These are phyloP conservation scores for Xylaria sp. DNA, from an alignment of 2,329 filamentous ascomycete species.

Conservation along the genomic window DNA sequence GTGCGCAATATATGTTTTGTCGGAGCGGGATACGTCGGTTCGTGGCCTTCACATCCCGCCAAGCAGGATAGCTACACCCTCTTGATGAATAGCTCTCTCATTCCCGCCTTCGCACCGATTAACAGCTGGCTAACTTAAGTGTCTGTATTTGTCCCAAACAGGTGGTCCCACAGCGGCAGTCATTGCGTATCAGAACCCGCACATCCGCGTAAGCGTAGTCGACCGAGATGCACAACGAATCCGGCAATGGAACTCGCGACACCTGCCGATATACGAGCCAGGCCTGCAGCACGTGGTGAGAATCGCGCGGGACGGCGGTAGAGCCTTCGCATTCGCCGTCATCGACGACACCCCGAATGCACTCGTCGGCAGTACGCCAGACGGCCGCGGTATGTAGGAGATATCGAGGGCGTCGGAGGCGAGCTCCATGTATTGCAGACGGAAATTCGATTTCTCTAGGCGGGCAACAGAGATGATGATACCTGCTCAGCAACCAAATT, in stretches of 20 bases:
- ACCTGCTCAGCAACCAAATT: background rate
- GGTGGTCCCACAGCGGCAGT: constrained; percentile 81
- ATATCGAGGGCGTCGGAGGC: background rate
- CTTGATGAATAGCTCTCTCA: background rate
- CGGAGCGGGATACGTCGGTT: constrained; percentile 55
- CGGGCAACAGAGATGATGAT: background rate
- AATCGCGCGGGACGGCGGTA: background rate
- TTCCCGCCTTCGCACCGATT: background rate
- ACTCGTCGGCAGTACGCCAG: too few relatives aligned
- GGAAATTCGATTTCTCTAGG: background rate
- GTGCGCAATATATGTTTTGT: constrained; percentile 55
- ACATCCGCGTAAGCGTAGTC: background rate
- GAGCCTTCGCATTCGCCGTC: too few relatives aligned
- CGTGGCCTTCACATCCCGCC: background rate
- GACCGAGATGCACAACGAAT: background rate
- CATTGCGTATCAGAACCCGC: constrained; percentile 64
- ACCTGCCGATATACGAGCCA: background rate
- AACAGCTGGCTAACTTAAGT: background rate
- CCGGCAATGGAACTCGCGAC: background rate
- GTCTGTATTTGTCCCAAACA: constrained; percentile 10
- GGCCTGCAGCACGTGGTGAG: background rate
- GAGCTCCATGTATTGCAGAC: background rate
- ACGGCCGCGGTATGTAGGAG: background rate
- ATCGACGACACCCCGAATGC: too few relatives aligned
- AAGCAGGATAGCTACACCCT: background rate